These are phyloP conservation scores for Lentinus polychrous DNA, from an alignment of 1,284 basidiomycete species.

Conservation along the genomic window DNA sequence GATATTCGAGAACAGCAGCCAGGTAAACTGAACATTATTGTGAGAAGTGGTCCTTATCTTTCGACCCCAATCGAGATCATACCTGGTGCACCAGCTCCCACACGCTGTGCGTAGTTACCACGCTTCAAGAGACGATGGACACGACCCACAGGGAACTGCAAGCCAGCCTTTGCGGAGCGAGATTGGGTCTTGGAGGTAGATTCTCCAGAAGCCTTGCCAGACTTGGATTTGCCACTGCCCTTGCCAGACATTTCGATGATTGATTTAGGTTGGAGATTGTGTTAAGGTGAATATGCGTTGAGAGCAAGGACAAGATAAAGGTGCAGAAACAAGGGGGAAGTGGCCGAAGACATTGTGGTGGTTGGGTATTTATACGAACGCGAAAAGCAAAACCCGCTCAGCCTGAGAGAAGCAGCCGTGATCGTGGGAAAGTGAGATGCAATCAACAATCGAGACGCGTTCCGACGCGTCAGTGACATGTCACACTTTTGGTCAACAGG, in stretches of 20 bases:
- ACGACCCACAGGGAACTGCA: constrained; percentile 80
- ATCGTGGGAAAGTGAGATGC: constrained; percentile 14
- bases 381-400: not conserved
- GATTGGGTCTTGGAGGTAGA: constrained; percentile 48
- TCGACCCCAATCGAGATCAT: constrained; percentile 21
- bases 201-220: constrained; percentile 47
- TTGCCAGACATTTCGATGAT: constrained; percentile 16
- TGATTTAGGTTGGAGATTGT: constrained; percentile 1
- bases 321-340: not conserved
- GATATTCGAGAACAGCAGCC: constrained; percentile 67
- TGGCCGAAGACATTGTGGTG: constrained; percentile 6
- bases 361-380: not conserved
- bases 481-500: constrained; percentile 15
- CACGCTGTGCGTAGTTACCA: constrained; percentile 60
- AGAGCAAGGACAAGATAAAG: not conserved
- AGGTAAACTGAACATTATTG: constrained; percentile 50
- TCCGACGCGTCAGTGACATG: constrained; percentile 15
- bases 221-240: constrained; percentile 39
- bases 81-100: constrained; percentile 59
- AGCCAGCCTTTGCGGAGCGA: constrained; percentile 78
- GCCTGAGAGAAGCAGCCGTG: not conserved
- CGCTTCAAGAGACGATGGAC: constrained; percentile 70
- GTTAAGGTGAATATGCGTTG: not conserved
- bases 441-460: constrained; percentile 29
- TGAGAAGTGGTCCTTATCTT: too few relatives aligned